Conservation (phyloP, 164 flowering plant species). For the Vitis rupestris region DNA sequence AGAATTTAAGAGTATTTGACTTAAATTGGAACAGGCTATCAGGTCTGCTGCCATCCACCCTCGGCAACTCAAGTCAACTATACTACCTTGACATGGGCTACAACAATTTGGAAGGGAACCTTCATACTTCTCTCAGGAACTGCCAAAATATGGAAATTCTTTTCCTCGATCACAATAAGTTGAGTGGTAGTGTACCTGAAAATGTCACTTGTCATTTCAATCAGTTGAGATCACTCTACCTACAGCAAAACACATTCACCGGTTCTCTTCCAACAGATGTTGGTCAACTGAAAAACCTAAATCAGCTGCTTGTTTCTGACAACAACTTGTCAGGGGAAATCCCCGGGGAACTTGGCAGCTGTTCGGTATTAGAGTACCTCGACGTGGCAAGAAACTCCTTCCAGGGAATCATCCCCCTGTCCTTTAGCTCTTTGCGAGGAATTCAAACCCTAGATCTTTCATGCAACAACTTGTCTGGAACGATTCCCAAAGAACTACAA, state of each 20-base stretch:
- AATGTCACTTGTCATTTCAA: slow-evolving; percentile 11
- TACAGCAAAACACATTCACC: slow-evolving; percentile 24
- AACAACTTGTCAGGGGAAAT: slow-evolving; percentile 37
- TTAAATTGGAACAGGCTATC: slow-evolving; percentile 16
- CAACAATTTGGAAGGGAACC: slow-evolving; percentile 26
- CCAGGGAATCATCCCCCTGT: slow-evolving; percentile 27
- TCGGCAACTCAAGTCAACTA: slow-evolving; percentile 30
- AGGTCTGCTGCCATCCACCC: slow-evolving; percentile 23
- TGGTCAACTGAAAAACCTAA: slow-evolving; percentile 26
- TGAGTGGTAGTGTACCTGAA: slow-evolving; percentile 23
- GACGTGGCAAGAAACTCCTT: slow-evolving; percentile 21
- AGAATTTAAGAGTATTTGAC: slow-evolving; percentile 4
- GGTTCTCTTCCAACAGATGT: slow-evolving; percentile 36
- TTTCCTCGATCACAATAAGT: slow-evolving; percentile 14
- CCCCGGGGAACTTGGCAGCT: slow-evolving; percentile 28
- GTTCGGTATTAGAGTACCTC: slow-evolving; percentile 19
- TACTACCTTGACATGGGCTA: slow-evolving; percentile 8
- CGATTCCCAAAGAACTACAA: slow-evolving; percentile 9
- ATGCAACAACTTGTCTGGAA: slow-evolving; percentile 12
- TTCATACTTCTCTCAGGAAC: slow-evolving; percentile 21
- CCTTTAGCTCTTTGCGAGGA: slow-evolving; percentile 3
- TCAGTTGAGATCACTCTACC: neutral
- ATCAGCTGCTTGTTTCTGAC: slow-evolving; percentile 16
- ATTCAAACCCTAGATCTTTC: slow-evolving; percentile 17
- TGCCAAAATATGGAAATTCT: slow-evolving; percentile 5